Evolutionary conservation across 1,139 yeast genomes (phyloP), one percentile per base, ranked within the genome.

Genomic region (Kodamaea plutei): DNA sequence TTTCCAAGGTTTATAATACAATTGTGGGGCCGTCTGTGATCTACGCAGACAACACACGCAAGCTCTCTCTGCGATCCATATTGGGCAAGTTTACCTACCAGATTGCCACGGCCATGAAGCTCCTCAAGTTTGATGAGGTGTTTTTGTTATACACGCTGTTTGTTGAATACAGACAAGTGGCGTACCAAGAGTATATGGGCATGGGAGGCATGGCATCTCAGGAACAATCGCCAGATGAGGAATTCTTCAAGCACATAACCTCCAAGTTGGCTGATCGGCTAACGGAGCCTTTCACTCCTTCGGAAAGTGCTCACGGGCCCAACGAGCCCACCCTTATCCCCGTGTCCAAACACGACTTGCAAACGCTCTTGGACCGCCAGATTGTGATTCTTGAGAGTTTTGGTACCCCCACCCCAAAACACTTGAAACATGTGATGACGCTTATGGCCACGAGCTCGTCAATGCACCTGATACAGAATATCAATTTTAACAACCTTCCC

Each of bases 91-190:
- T 63, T 36, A 52, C 64, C 8, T 53, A 52, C 15, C 55, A 52
- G 35, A 47, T 78, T 23, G 59, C 68, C 1, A 58, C 75, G 4
- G 67, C 79, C 6, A 73, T 71, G 43, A 72, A 69, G 26, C 52
- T 73, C 2, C 50, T 82, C 31, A 74, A 71, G 36, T 81, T 80
- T 45, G 84, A 79, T 37, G 83, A 78, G 41, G 56, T 66, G 2
- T 54, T 67, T 8, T 47, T 61, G 5, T 49, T 82, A n/a, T 80
- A 77, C 69, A 64, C 60, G 22, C 67, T 78, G 1, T 76, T 79
- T 48, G 52, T 64, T 4, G 63, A 61, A 16, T 80, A 75, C 47
- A 56, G 84, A 36, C 68, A 64, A 23, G 43, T 63, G 1, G 8
- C 14, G 50, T 69, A 2, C 41, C 56, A 31, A 39, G 39, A 3